Conservation (phyloP, 2,329 filamentous ascomycete genomes). For the Venturia aucupariae region DNA sequence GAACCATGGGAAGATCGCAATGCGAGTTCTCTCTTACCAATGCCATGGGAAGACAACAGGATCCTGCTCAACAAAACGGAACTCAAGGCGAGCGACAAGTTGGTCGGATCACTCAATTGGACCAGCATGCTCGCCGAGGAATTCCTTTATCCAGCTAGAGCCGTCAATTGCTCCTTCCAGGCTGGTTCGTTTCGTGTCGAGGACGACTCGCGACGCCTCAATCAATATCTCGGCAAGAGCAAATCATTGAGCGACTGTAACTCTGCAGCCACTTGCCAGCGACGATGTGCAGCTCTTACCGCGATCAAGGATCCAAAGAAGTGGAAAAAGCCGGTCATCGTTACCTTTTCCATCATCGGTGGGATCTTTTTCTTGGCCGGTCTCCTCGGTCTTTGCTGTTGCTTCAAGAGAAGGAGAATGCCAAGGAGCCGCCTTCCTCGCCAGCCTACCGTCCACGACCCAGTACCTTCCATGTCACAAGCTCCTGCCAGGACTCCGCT, state of each 20-base stretch:
- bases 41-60: no score
- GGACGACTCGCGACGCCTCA: background rate
- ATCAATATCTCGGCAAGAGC: background rate
- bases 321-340: background rate
- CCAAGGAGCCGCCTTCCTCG: constrained; percentile 3
- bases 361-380: background rate
- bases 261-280: background rate
- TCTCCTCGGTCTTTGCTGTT: background rate
- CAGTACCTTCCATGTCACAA: background rate
- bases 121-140: no score
- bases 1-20: no score
- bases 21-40: no score
- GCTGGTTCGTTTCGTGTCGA: no score
- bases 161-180: no score
- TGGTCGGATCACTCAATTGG: no score
- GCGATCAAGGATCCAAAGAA: background rate
- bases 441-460: background rate
- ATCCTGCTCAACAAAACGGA: no score
- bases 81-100: no score
- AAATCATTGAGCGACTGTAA: background rate
- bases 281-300: background rate
- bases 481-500: background rate
- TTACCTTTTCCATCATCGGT: background rate
- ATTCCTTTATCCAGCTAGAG: no score
- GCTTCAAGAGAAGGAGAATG: background rate